These are phyloP conservation scores for Myriosclerotinia curreyana DNA, from an alignment of 2,329 filamentous ascomycete genomes.

Conservation along the genomic window DNA sequence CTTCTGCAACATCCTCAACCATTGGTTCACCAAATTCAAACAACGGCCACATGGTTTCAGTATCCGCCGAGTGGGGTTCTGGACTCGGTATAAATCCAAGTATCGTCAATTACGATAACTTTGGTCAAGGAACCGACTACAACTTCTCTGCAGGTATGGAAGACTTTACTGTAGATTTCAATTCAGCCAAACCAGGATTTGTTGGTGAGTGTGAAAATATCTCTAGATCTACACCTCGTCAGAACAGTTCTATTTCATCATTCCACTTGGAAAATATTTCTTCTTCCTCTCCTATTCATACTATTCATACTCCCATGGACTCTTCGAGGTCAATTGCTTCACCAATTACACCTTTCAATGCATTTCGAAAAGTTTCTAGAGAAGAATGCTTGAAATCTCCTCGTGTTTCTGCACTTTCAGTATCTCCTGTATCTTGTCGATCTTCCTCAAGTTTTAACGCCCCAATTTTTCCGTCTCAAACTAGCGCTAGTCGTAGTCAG, in stretches of 20 bases:
- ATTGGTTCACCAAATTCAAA: slow-evolving; percentile 39
- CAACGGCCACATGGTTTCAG: slow-evolving; percentile 33
- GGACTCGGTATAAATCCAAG: slow-evolving; percentile 37
- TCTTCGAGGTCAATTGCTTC: slow-evolving; percentile 33
- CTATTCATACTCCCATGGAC: slow-evolving; percentile 32
- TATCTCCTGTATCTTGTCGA: slow-evolving; percentile 36
- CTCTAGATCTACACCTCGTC: slow-evolving; percentile 40
- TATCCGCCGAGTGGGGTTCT: slow-evolving; percentile 37
- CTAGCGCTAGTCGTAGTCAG: slow-evolving; percentile 29
- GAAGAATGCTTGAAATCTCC: slow-evolving; percentile 40
- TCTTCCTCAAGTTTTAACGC: slow-evolving; percentile 32
- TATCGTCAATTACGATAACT: slow-evolving; percentile 37
- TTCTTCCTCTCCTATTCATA: slow-evolving; percentile 34
- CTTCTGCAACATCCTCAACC: slow-evolving; percentile 38
- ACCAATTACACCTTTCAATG: slow-evolving; percentile 34
- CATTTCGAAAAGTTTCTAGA: slow-evolving; percentile 25
- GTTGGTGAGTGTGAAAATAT: slow-evolving; percentile 46
- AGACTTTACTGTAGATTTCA: slow-evolving; percentile 41
- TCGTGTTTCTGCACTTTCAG: slow-evolving; percentile 40
- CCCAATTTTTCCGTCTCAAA: slow-evolving; percentile 30
- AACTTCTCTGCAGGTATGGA: slow-evolving; percentile 39
- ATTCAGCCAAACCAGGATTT: slow-evolving; percentile 43
- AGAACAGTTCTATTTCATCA: slow-evolving; percentile 28
- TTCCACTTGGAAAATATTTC: slow-evolving; percentile 32
- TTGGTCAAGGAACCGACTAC: slow-evolving; percentile 35